Base-by-base conservation (phyloP, 495 filamentous ascomycete species). In the Glonium stellatum region DNA sequence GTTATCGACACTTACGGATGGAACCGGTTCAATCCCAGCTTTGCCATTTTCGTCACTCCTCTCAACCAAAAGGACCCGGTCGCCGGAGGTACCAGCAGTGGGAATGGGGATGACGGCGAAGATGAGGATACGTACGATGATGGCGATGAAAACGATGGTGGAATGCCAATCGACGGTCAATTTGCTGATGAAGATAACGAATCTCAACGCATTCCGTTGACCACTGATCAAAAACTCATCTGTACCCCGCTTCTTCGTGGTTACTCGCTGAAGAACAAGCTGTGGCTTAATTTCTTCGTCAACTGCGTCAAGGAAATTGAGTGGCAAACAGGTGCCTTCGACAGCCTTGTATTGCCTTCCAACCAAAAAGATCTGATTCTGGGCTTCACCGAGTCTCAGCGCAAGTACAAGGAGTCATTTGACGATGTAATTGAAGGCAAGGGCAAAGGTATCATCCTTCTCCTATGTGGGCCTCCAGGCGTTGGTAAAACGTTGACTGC, bases 381-480 rank as follows among this genome's bases (percentile, higher is more conserved):
- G 12, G 79, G 79, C n/a, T 78, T 82, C 62, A 72, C 75, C 3
- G 66, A 75, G 47, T 79, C 74, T 59, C 80, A 81, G 35, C 71
- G 75, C 19, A 64, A 69, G 19, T 70, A 76, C 47, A 72, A 73
- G 36, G 67, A 66, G 6, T 52, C 62, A 6, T 82, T 84, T 65
- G 81, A 82, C 64, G 73, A 78, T 42, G 76, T 81, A 5, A 82
- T 84, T 63, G 77, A 80, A 57, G 80, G 80, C 41, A 80, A 74
- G 61, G 72, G 72, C 22, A 66, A 65, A 25, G 72, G 72, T 47
- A 73, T 73, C 55, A 74, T 73, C 47, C 35, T 74, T 19, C 63
- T 76, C n/a, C 66, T 74, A 8, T 71, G 65, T 52, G 72, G 72
- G 3, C 72, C 72, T 25, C 72, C 73, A 19, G 72, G 72, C 25